Conservation (phyloP, 2,329 filamentous ascomycete genomes). For the Venturia effusa region DNA sequence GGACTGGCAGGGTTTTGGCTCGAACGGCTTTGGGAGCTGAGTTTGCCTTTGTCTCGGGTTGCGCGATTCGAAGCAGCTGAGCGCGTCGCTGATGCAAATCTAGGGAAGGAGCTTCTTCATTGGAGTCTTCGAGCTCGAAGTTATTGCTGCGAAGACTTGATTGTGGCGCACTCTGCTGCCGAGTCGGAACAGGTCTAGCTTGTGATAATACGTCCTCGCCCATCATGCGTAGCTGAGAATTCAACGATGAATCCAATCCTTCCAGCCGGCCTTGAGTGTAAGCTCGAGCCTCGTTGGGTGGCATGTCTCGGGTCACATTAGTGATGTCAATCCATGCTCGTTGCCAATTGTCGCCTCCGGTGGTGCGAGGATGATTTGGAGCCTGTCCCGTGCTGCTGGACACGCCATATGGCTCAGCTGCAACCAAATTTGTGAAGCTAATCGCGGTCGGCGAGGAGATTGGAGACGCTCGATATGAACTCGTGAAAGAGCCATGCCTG, state of each 20-base stretch:
- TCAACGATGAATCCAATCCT: not conserved
- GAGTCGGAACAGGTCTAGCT: not conserved
- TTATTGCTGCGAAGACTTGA: not conserved
- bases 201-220: not conserved
- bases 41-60: not conserved
- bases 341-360: not conserved
- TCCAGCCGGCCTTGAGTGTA: slow-evolving; percentile 10
- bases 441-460: not conserved
- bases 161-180: not conserved
- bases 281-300: slow-evolving; percentile 5
- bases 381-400: not conserved
- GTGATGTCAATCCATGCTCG: slow-evolving; percentile 7
- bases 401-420: not conserved
- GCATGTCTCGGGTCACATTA: slow-evolving; percentile 4
- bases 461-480: not conserved
- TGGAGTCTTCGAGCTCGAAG: not conserved
- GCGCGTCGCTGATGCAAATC: not conserved
- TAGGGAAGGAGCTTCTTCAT: not conserved
- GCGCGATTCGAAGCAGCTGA: not conserved
- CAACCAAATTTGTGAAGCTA: not conserved
- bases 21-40: not conserved
- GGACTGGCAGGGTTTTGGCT: not conserved
- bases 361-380: not conserved
- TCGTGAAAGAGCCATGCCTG: not conserved
- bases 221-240: not conserved